A percentile compares a stretch with the other conserved stretches of the same genome.
These are phyloP conservation scores for Colletotrichum cereale DNA, from an alignment of 2,329 filamentous ascomycete genomes.

Conservation along the genomic window DNA sequence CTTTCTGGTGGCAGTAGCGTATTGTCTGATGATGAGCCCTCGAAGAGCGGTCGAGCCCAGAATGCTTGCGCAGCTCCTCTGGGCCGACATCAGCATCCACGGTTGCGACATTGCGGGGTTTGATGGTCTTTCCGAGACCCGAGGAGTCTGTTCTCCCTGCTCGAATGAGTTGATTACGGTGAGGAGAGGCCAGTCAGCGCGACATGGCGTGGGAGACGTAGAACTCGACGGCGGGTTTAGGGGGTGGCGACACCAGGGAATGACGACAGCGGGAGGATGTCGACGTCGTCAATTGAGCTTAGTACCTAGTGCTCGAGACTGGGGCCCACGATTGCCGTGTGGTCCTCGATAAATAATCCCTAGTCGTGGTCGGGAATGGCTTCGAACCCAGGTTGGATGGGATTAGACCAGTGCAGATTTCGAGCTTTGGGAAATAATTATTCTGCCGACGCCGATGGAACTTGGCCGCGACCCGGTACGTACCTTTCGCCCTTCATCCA, in stretches of 20 bases:
- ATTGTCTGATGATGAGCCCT: slow-evolving; percentile 20
- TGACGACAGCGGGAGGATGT: background rate
- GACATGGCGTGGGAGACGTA: slow-evolving; percentile 24
- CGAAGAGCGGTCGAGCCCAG: slow-evolving; percentile 26
- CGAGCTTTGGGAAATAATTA: slow-evolving; percentile 35
- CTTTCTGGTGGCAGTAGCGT: slow-evolving; percentile 31
- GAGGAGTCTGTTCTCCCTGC: background rate
- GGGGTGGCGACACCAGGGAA: background rate
- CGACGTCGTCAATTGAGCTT: background rate
- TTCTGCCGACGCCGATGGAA: slow-evolving; percentile 29
- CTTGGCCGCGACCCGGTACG: slow-evolving; percentile 5
- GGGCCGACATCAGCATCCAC: slow-evolving; percentile 22
- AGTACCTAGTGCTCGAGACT: too few species aligned
- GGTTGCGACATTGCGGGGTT: slow-evolving; percentile 4
- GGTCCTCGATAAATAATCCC: background rate
- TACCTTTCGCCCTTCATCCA: background rate
- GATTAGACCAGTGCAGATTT: slow-evolving; percentile 33
- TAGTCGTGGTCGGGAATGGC: slow-evolving; percentile 13
- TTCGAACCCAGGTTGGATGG: slow-evolving; percentile 6
- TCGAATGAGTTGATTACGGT: slow-evolving; percentile 13
- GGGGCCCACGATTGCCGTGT: background rate
- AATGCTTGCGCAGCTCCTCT: slow-evolving; percentile 20
- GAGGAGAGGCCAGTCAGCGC: slow-evolving; percentile 27
- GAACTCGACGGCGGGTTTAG: background rate
- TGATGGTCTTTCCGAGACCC: background rate